Conservation (phyloP, 2,329 filamentous ascomycete species). For the Colletotrichum filicis region DNA sequence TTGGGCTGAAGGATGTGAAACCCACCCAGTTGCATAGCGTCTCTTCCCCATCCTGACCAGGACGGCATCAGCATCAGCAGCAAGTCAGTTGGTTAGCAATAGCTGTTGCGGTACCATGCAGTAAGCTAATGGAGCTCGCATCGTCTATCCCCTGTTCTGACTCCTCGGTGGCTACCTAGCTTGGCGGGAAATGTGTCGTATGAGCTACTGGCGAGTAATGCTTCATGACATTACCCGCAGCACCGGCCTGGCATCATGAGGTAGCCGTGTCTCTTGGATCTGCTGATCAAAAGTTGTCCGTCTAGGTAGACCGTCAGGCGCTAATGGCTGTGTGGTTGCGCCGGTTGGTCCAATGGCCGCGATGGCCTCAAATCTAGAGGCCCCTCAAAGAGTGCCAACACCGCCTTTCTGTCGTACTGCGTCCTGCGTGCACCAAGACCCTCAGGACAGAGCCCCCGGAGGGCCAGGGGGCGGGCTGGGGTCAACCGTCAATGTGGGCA, state of each 20-base stretch:
- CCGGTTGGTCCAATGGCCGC: constrained; percentile 22
- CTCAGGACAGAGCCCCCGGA: background rate
- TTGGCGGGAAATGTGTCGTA: constrained; percentile 5
- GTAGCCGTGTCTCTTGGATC: constrained; percentile 22
- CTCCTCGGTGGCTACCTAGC: constrained; percentile 4
- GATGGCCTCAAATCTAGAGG: constrained; percentile 25
- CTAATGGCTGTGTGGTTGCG: constrained; percentile 17
- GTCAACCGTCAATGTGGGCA: constrained; percentile 6
- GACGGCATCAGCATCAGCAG: background rate
- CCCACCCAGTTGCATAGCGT: constrained; percentile 32
- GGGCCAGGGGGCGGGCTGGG: background rate
- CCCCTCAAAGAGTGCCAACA: constrained; percentile 15
- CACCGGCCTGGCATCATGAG: background rate
- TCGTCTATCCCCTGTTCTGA: constrained; percentile 14
- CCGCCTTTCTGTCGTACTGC: constrained; percentile 6
- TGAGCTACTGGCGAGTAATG: constrained; percentile 10
- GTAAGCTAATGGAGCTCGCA: constrained; percentile 24
- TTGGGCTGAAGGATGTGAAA: constrained; percentile 32
- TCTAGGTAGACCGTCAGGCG: constrained; percentile 17
- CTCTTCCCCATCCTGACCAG: constrained; percentile 1
- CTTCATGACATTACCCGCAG: background rate
- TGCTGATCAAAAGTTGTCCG: constrained; percentile 27
- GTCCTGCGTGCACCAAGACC: background rate
- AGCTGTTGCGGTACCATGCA: constrained; percentile 24
- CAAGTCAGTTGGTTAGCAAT: background rate